Conservation (phyloP, 805 yeast species). For the Candida anglica region DNA sequence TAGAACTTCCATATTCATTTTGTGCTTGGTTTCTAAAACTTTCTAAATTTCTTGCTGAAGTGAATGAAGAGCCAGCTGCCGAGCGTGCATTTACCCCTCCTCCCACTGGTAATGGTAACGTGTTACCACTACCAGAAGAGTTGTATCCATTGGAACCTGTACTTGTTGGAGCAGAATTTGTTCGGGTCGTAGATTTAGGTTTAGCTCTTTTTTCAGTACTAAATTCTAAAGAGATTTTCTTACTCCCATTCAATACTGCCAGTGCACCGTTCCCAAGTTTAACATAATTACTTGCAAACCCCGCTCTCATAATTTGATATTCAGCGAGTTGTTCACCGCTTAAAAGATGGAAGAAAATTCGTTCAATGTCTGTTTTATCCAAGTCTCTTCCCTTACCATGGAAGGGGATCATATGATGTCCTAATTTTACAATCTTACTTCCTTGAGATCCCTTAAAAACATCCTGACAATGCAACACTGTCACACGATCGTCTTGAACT, state of each 20-base stretch:
- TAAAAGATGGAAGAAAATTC: conserved; percentile 76
- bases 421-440: conserved; percentile 57
- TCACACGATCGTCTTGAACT: conserved; percentile 58
- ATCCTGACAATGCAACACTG: conserved; percentile 79
- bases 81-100: neutral
- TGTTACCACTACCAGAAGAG: too few relatives aligned
- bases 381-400: conserved; percentile 70
- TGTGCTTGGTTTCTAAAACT: conserved; percentile 1
- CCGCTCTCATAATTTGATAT: conserved; percentile 66
- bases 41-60: conserved; percentile 4
- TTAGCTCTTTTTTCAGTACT: conserved; percentile 20
- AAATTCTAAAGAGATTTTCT: conserved; percentile 51
- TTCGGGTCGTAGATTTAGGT: too few relatives aligned
- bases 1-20: conserved; percentile 6
- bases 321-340: conserved; percentile 65
- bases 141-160: too few relatives aligned
- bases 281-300: conserved; percentile 78
- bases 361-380: conserved; percentile 68
- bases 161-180: too few relatives aligned
- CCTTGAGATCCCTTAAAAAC: conserved; percentile 69
- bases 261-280: conserved; percentile 56
- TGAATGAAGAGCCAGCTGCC: neutral
- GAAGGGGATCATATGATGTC: conserved; percentile 54
- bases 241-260: conserved; percentile 40
- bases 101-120: too few relatives aligned